Base-by-base conservation (phyloP, 2,329 filamentous ascomycete genomes). In the Exophiala phaeomuriformis region DNA sequence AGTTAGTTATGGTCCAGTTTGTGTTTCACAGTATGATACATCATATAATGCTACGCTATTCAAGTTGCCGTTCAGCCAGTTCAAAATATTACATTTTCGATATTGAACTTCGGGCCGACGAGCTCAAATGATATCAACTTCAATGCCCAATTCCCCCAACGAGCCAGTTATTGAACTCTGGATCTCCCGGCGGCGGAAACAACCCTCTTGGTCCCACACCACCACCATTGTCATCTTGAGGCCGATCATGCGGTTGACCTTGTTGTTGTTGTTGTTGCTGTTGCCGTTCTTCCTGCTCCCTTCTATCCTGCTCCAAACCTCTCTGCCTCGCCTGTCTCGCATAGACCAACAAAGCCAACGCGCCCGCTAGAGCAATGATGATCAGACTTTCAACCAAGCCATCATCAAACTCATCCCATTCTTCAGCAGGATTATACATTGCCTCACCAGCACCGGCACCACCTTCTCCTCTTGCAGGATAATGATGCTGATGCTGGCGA, bases 341-440 rank as follows among this genome's bases (percentile, higher is more conserved):
- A 69, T 90, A 95, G 10, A 97, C 77, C 32, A 97, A 74, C 49
- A 87, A 80, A 0, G 86, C 82, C 50, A 97, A 75, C 0, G 83
- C 82, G 9, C 83, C 82, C 0, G 87, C 84, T 9, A 97, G 73
- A 1, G 81, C 84, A 9, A 96, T 75, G 57, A 98, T 94, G 42
- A 95, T 75, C 28, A 96, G 71, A 41, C 86, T 91, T 69, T 97
- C 93, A 7, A 96, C 61, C 10, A 95, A 73, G 8, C 88, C 87
- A 44, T 90, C 88, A 47, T 91, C 86, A 12, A 83, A 71, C 2
- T 84, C 83, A 48, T 85, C 83, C 54, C 78, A 75, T 46, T 77
- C 78, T 52, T 79, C 75, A 10, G 74, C 73, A 19, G 82, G 66
- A 36, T 19, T 71, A 67, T 42, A 62, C 62, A 47, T 64, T 60